Evolutionary conservation across 192 early-diverging fungal genomes (phyloP).

Genomic region (Chytriomyces sp.): DNA sequence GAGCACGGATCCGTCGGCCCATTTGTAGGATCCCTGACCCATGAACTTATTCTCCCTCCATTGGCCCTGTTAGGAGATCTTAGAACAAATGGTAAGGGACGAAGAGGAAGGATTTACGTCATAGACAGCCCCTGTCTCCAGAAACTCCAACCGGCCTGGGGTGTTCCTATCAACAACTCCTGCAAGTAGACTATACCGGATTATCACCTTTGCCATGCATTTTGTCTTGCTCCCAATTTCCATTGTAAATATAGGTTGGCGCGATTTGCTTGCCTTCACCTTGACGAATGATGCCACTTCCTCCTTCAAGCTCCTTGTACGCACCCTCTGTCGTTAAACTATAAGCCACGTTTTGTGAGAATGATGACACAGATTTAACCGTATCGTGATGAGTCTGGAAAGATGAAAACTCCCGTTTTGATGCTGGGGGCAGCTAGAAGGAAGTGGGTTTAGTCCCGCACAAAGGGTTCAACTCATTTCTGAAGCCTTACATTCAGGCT

Average conservation of each 20-base stretch:
- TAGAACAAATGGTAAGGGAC: neutral
- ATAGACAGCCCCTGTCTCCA: constrained; percentile 32
- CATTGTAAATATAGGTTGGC: constrained; percentile 5
- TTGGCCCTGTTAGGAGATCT: constrained; percentile 18
- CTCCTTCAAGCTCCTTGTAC: constrained; percentile 1
- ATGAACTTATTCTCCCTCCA: constrained; percentile 42
- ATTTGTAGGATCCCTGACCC: constrained; percentile 42
- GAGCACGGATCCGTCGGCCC: constrained; percentile 36
- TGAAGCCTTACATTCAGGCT: neutral
- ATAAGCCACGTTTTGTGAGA: neutral
- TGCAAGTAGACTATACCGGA: neutral
- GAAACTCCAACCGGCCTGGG: constrained; percentile 13
- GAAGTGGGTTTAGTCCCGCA: neutral
- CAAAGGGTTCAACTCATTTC: neutral
- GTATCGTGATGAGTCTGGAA: constrained; percentile 41
- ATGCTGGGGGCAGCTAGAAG: neutral
- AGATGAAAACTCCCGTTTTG: constrained; percentile 41
- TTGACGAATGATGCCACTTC: constrained; percentile 16
- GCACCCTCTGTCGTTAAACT: neutral
- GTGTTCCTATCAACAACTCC: neutral
- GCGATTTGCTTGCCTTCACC: constrained; percentile 27
- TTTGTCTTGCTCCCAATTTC: constrained; percentile 28
- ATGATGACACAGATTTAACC: constrained; percentile 22
- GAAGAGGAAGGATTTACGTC: constrained; percentile 23
- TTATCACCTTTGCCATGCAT: constrained; percentile 23